Percentiles rank a stretch among this genome's conserved stretches.
Evolutionary conservation across 768 basidiomycete genomes (phyloP).

Genomic region (Cyclocybe cylindracea): DNA sequence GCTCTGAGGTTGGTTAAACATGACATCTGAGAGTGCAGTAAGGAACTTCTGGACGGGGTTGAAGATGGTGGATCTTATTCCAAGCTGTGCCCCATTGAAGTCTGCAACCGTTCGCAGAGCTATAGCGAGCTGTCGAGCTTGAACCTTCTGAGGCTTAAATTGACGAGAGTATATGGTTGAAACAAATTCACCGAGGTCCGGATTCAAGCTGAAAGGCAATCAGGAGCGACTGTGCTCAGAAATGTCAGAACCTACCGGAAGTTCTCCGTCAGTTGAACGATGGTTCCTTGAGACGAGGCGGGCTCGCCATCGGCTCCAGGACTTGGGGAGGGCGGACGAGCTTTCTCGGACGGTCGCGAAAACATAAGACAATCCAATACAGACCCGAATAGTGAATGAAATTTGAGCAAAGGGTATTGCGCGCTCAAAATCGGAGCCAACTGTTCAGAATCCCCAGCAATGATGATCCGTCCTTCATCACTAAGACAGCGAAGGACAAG

Average conservation of each 20-base stretch:
- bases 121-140: constrained; percentile 38
- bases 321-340: constrained; percentile 6
- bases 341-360: constrained; percentile 10
- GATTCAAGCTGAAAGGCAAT: constrained; percentile 38
- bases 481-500: constrained; percentile 45
- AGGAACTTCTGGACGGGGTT: constrained; percentile 36
- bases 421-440: constrained; percentile 50
- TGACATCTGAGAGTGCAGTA: constrained; percentile 41
- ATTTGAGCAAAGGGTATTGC: constrained; percentile 42
- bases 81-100: constrained; percentile 17
- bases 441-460: constrained; percentile 55
- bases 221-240: background rate
- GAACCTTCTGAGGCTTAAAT: constrained; percentile 50
- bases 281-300: constrained; percentile 33
- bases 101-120: constrained; percentile 30
- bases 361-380: constrained; percentile 49
- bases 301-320: constrained; percentile 16
- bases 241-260: constrained; percentile 35
- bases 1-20: constrained; percentile 41
- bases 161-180: constrained; percentile 50
- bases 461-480: constrained; percentile 39
- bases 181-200: constrained; percentile 54
- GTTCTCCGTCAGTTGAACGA: constrained; percentile 53
- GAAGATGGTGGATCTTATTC: constrained; percentile 22
- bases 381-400: constrained; percentile 45